Evolutionary conservation across 805 yeast genomes (phyloP), one percentile per base, ranked within the genome.

Genomic region (Starmerella stigmatis): DNA sequence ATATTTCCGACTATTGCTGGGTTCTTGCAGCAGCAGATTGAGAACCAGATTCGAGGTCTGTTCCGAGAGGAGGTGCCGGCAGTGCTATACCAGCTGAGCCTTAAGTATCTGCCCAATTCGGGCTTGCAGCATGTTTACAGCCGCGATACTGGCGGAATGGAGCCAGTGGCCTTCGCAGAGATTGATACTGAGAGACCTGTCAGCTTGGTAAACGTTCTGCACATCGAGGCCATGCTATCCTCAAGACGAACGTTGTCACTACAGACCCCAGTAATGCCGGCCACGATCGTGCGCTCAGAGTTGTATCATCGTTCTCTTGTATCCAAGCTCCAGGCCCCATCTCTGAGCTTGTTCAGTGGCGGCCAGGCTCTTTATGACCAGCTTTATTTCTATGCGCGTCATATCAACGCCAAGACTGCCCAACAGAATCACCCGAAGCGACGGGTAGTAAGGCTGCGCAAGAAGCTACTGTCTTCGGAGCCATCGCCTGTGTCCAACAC

Each of bases 31-130:
- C 73, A 74, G 37, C 92, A 85, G 59, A 86, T 86, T 48, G 94
- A 86, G 59, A 72, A 69, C 44, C 92, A 83, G 60, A 78, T 86
- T 27, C 67, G 94, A 43, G 84, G 80, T 42, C 67, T 86, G 50
- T 86, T 86, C 64, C 70, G 92, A 49, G 95, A 86, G 59, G 81
- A 85, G 43, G 69, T 86, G 44, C 95, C 95, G 2, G 76, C 85
- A 10, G 75, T 85, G 37, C 69, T 86, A 43, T 88, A 86, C 63
- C 76, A 80, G 55, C 71, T 84, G 46, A 77, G 86, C 28, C 75
- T 81, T 56, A 76, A 74, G 53, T 86, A 78, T 69, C 73, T 79
- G 2, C 64, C 69, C 13, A 63, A 66, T 25, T 56, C 55, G 32
- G 53, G 53, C 33, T 59, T 60, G 16, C 33, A 44, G 27, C 17